Evolutionary conservation across 2,329 filamentous ascomycete genomes (phyloP).

Genomic region (Xylaria hypoxylon): DNA sequence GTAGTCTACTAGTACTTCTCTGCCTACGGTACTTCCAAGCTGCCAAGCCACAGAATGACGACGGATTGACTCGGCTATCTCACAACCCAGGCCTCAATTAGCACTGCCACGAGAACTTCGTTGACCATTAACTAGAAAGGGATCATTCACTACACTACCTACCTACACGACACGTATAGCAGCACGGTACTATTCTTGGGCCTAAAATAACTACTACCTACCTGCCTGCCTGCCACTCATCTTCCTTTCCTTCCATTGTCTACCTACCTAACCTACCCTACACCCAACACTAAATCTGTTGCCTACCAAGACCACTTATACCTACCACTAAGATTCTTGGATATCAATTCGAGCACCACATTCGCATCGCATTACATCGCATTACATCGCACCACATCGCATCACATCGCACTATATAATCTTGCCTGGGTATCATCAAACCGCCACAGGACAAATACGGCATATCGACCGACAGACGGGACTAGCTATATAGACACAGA

Average conservation of each 20-base stretch:
- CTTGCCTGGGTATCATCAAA: neutral
- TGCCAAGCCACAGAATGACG: constrained; percentile 39
- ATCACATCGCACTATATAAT: neutral
- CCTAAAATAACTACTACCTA: constrained; percentile 5
- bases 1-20: neutral
- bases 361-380: constrained; percentile 12
- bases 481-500: neutral
- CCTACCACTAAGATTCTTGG: neutral
- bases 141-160: neutral
- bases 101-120: constrained; percentile 44
- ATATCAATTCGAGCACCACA: constrained; percentile 1
- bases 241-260: constrained; percentile 6
- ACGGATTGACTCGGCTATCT: constrained; percentile 25
- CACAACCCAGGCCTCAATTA: constrained; percentile 20
- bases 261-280: neutral
- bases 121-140: constrained; percentile 7
- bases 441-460: constrained; percentile 4
- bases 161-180: neutral
- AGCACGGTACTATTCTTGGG: constrained; percentile 8
- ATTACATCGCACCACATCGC: constrained; percentile 8
- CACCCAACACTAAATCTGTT: constrained; percentile 1
- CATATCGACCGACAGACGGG: neutral
- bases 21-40: neutral
- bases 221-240: neutral
- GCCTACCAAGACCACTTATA: neutral